phyloP scores from a whole-genome alignment of 2,329 filamentous ascomycete species.

The Aphanoascus verrucosus region DNA sequence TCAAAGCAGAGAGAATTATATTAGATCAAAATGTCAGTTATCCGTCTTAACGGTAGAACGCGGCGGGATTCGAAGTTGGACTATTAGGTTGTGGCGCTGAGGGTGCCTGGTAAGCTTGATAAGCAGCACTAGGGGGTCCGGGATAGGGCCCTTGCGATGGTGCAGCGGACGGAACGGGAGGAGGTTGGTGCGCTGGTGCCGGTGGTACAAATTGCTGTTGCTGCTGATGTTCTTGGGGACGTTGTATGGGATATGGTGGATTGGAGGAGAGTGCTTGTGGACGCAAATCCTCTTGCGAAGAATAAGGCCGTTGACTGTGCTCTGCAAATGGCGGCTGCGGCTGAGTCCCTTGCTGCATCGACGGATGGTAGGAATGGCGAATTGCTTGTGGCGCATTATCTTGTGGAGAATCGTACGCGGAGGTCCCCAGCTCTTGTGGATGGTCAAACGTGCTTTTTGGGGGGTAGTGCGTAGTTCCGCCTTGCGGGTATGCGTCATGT shows the following conservation, averaged over 20 bases:
- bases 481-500: constrained; percentile 31
- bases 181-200: constrained; percentile 24
- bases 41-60: constrained; percentile 29
- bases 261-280: constrained; percentile 16
- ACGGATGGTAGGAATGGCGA: constrained; percentile 27
- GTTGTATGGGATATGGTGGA: constrained; percentile 24
- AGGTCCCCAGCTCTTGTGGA: constrained; percentile 68
- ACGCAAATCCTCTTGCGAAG: constrained; percentile 25
- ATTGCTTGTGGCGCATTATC: constrained; percentile 27
- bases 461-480: constrained; percentile 39
- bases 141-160: constrained; percentile 27
- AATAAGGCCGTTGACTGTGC: constrained; percentile 29
- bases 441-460: constrained; percentile 60
- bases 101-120: constrained; percentile 31
- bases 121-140: constrained; percentile 22
- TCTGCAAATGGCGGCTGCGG: constrained; percentile 21
- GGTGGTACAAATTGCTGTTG: constrained; percentile 10
- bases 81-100: constrained; percentile 20
- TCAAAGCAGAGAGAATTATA: background rate
- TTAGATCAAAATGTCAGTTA: background rate
- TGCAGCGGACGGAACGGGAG: constrained; percentile 26
- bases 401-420: constrained; percentile 64
- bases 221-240: constrained; percentile 16
- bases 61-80: constrained; percentile 27
- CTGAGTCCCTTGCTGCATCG: constrained; percentile 24